Base-by-base conservation (phyloP, 768 basidiomycete species). In the Boletus rufocinnamomeus region DNA sequence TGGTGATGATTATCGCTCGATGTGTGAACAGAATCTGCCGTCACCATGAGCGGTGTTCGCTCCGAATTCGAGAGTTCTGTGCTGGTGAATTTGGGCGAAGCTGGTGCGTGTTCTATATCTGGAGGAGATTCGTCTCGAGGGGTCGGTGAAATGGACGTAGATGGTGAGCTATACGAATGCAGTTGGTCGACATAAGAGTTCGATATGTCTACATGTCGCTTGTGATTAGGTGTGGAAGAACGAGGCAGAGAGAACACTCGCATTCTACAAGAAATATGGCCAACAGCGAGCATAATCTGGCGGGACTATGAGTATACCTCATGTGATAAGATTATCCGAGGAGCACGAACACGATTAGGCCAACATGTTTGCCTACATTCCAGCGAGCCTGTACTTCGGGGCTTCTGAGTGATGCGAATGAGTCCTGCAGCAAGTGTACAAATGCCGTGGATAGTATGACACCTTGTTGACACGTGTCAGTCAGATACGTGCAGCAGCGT, bases 381-480 rank as follows among this genome's bases (percentile, higher is more conserved):
- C 84, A 84, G 43, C 70, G 68, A 52, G 70, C 67, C 51, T 77
- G 78, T 17, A 89, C 78, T 4, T 63, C 66, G 0, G 77, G 76
- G 55, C 80, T 74, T 44, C 76, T 75, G 2, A 93, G 76, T 0
- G 82, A 79, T 54, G 80, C 80, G 65, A 90, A 92, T 0, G 89
- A 84, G 57, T 92, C 90, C 61, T 89, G 87, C 14, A 93, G 76
- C 10, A 93, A 77, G 69, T 93, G 91, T 19, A 88, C 85, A 63
- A 93, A 93, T 0, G 89, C 91, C 0, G 91, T 93, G 4, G 91
- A 85, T 5, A 93, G 71, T 35, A 93, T 93, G 16, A 91, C 89
- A 13, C 90, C 90, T 82, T 57, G n/a, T 25, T 8, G 14, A 23
- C 7, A 19, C 11, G 17, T 28, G 28, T 52, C 38, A 28, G 23